These are phyloP conservation scores for Candida maesae DNA, from an alignment of 805 yeast species.

Conservation along the genomic window DNA sequence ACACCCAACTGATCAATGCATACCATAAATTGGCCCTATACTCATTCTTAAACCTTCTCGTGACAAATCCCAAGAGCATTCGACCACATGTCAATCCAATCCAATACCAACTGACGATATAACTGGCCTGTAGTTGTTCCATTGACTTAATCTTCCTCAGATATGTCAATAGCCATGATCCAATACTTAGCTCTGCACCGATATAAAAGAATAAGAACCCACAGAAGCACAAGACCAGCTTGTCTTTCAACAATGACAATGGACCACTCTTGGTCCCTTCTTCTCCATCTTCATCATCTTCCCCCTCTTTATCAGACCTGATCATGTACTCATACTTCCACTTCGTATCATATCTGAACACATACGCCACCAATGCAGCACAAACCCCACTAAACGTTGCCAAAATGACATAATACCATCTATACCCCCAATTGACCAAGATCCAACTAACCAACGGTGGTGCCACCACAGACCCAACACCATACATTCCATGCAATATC, in stretches of 20 bases:
- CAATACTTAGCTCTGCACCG: slow-evolving; percentile 67
- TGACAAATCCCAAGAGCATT: slow-evolving; percentile 51
- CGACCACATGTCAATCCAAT: slow-evolving; percentile 67
- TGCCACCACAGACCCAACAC: slow-evolving; percentile 66
- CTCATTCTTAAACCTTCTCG: slow-evolving; percentile 45
- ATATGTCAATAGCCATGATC: slow-evolving; percentile 69
- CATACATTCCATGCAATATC: slow-evolving; percentile 63
- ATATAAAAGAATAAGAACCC: slow-evolving; percentile 56
- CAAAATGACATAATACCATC: slow-evolving; percentile 9
- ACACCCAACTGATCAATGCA: slow-evolving; percentile 32
- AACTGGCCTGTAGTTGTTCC: slow-evolving; percentile 46
- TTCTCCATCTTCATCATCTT: slow-evolving; percentile 22
- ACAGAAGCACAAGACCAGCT: slow-evolving; percentile 45
- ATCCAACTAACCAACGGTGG: slow-evolving; percentile 58
- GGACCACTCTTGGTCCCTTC: slow-evolving; percentile 8
- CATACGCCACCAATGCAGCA: slow-evolving; percentile 28
- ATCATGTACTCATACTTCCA: slow-evolving; percentile 29
- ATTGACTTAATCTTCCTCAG: slow-evolving; percentile 52
- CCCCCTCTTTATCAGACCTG: not conserved
- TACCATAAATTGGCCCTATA: slow-evolving; percentile 34
- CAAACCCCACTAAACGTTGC: slow-evolving; percentile 11
- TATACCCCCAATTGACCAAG: slow-evolving; percentile 27
- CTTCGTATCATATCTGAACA: slow-evolving; percentile 44
- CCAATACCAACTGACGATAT: slow-evolving; percentile 70
- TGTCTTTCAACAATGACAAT: slow-evolving; percentile 26